Evolutionary conservation across 2,329 filamentous ascomycete species (phyloP), one percentile per base, ranked within the genome.

Genomic region (Metarhizium album): DNA sequence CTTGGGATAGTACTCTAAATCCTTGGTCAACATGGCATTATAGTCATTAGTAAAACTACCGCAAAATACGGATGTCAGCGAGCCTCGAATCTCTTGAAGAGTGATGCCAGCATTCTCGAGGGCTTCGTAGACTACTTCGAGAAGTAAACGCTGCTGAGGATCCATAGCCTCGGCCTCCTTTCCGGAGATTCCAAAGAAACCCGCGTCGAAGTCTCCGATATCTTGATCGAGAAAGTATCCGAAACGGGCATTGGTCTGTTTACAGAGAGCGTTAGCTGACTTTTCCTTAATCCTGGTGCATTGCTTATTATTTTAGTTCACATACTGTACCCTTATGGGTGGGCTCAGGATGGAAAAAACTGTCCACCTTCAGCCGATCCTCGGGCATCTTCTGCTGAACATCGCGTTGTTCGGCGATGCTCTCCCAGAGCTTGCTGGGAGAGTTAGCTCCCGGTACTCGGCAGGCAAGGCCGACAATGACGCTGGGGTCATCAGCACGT

Each of bases 351-450:
- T 71, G 67, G 52, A 69, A 64, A 55, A 70, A 64, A 47, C 51
- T 65, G 54, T 60, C 65, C 57, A 64, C 67, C 55, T 72, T 72
- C 63, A 77, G 75, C 33, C 75, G 65, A 50, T 71, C 66, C 54
- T 70, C 61, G 14, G 71, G 71, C 13, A 72, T 65, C 38, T 66
- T 64, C 38, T 47, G 52, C 47, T 58, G 42, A 60, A 67, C 57
- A 64, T 71, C 42, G 61, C 68, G 33, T 61, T 67, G 40, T 63
- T 63, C 31, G 11, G 52, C 49, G 35, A 59, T 54, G 42, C 49
- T 55, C 9, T 65, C 51, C 65, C 65, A 68, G 33, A 68, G 61
- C 18, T 57, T 55, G 27, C 60, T 37, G 45, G 53, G 49, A 23
- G 57, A 50, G 37, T 56, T 61, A 31, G 61, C 62, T 14, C 62